Evolutionary conservation across 163 green algal genomes (phyloP), one percentile per base, ranked within the genome.

Genomic region (Coccomyxa subellipsoidea): DNA sequence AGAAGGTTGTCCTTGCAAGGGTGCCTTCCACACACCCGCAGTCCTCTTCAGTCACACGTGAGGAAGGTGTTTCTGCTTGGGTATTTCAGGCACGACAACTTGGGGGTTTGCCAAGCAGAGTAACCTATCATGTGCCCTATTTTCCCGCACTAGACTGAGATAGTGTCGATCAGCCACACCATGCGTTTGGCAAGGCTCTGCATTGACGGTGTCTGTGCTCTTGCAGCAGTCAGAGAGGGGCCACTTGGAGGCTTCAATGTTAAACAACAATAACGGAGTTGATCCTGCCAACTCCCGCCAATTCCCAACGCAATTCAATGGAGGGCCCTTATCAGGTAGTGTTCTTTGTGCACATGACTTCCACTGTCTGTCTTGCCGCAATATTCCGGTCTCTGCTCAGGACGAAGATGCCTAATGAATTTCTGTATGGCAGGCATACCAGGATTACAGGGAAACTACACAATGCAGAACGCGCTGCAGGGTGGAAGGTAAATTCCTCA

Each of bases 231-330:
- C 2, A 73, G 66, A 36, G 66, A 34, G 66, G 32, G n/a, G 66
- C 29, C 29, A 8, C 66, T 34, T 27, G 31, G 66, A 23, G 70
- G 70, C 70, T 75, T 37, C 69, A 70, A 86, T 86, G 83, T 69
- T 86, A 81, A 86, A 86, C 75, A 84, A 37, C 39, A 83, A 81
- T 66, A 47, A 38, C 37, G 71, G 72, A 76, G 79, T 82, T 80
- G 83, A 84, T 76, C 82, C 78, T 29, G 81, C 73, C 54, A 81
- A 59, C 83, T 73, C 79, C 34, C 69, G 83, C 38, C 59, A 76
- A 18, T 84, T 80, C 40, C 31, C 37, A 38, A 39, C 79, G 36
- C 59, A 70, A 23, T 83, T 81, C 72, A 54, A 38, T 25, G 40
- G 38, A 75, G 38, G 31, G 23, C 47, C 21, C 23, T 59, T 59